Conservation (phyloP, 257 asterid species). For the Plantago ovata region DNA sequence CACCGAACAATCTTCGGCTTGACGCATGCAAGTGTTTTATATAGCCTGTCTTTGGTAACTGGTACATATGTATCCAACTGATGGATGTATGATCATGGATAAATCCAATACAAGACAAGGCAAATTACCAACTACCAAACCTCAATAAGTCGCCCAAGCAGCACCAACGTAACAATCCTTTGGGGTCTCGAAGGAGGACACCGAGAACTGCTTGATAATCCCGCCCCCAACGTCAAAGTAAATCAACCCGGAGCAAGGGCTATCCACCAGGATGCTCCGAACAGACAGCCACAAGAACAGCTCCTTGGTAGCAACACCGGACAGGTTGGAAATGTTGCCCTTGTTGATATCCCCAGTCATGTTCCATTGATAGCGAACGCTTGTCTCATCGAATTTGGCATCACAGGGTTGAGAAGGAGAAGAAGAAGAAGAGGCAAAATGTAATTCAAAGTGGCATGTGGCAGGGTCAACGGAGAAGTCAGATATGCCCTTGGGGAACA, state of each 20-base stretch:
- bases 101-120: too few relatives aligned
- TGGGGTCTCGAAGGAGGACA: slow-evolving; percentile 48
- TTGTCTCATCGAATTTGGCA: slow-evolving; percentile 50
- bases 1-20: too few relatives aligned
- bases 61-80: too few relatives aligned
- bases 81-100: too few relatives aligned
- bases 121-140: too few relatives aligned
- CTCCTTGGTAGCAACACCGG: slow-evolving; percentile 51
- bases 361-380: slow-evolving; percentile 38
- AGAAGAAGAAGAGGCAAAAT: slow-evolving; percentile 34
- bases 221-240: slow-evolving; percentile 50
- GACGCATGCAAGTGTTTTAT: too few relatives aligned
- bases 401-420: too few relatives aligned
- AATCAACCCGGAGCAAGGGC: slow-evolving; percentile 44
- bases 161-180: slow-evolving; percentile 31
- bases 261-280: slow-evolving; percentile 42
- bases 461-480: slow-evolving; percentile 34
- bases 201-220: slow-evolving; percentile 46
- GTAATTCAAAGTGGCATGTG: slow-evolving; percentile 37
- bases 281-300: slow-evolving; percentile 56
- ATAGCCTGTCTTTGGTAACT: too few relatives aligned
- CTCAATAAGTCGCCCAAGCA: too few relatives aligned
- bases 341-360: slow-evolving; percentile 32
- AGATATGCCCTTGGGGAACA: slow-evolving; percentile 41
- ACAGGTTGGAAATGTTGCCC: slow-evolving; percentile 43